phyloP scores from a whole-genome alignment of 116 monocot species.

The Posidonia oceanica region DNA sequence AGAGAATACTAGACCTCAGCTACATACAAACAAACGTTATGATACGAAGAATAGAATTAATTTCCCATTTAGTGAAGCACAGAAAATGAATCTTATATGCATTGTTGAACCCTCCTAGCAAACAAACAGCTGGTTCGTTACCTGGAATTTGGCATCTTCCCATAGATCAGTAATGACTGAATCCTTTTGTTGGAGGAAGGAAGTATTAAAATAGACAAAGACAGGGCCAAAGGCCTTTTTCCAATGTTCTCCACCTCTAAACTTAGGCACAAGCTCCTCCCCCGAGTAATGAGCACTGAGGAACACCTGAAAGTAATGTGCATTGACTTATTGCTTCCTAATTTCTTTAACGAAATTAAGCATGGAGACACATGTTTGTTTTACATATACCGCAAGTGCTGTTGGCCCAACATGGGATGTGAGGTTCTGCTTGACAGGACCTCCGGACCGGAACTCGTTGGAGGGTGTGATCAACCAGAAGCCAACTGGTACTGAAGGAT shows the following conservation, averaged over 20 bases:
- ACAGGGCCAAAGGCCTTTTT: constrained; percentile 40
- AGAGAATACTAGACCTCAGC: too few species aligned
- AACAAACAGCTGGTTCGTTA: neutral
- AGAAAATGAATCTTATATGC: neutral
- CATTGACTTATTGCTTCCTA: too few species aligned
- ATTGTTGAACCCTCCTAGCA: too few species aligned
- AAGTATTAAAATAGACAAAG: constrained; percentile 64
- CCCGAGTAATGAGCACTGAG: constrained; percentile 13
- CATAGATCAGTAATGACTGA: constrained; percentile 44
- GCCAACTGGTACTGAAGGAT: too few species aligned
- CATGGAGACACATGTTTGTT: too few species aligned
- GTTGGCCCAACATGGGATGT: too few species aligned
- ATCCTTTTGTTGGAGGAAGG: constrained; percentile 2
- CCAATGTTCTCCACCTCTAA: constrained; percentile 68
- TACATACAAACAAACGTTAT: too few species aligned
- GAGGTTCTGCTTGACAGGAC: too few species aligned
- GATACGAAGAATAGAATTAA: neutral
- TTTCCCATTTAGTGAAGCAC: neutral
- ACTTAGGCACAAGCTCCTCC: constrained; percentile 53
- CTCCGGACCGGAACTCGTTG: too few species aligned
- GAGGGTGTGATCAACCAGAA: too few species aligned
- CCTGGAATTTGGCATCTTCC: constrained; percentile 81
- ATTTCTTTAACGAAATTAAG: too few species aligned
- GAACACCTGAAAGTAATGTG: too few species aligned
- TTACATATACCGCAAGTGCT: neutral